Percentiles rank a stretch among this genome's conserved stretches.
phyloP scores from a whole-genome alignment of 2,329 filamentous ascomycete species.

The Pestalotiopsis sp. region DNA sequence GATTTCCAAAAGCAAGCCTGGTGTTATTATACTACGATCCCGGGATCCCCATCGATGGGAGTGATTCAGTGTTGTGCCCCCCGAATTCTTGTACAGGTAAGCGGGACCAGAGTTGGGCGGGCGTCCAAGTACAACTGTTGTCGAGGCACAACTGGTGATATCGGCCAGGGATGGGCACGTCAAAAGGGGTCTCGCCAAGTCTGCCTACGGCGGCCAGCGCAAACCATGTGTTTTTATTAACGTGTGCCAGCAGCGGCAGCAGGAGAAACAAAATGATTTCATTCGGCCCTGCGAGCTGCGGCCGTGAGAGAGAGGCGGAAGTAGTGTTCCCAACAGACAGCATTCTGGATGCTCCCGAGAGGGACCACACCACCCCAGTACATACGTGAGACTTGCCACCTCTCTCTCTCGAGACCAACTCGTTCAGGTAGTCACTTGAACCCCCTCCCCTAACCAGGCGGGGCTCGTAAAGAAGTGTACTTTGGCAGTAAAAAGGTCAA shows the following conservation, averaged over 20 bases:
- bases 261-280: not conserved
- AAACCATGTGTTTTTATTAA: not conserved
- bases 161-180: not conserved
- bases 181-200: not conserved
- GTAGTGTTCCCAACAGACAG: not conserved
- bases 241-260: not conserved
- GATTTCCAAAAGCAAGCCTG: not conserved
- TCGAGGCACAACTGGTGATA: not conserved
- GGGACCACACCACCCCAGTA: not conserved
- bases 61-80: not conserved
- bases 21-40: not conserved
- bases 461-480: not conserved
- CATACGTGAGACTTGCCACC: not conserved
- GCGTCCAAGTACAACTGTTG: not conserved
- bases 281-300: not conserved
- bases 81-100: not conserved
- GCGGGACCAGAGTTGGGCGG: not conserved
- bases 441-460: not conserved
- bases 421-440: not conserved
- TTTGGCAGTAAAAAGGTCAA: not conserved
- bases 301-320: not conserved
- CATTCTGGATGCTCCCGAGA: not conserved
- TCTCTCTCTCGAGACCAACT: not conserved
- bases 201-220: not conserved
- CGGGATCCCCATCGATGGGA: not conserved